These are phyloP conservation scores for Alternaria conjuncta DNA, from an alignment of 2,329 filamentous ascomycete genomes.

Conservation along the genomic window DNA sequence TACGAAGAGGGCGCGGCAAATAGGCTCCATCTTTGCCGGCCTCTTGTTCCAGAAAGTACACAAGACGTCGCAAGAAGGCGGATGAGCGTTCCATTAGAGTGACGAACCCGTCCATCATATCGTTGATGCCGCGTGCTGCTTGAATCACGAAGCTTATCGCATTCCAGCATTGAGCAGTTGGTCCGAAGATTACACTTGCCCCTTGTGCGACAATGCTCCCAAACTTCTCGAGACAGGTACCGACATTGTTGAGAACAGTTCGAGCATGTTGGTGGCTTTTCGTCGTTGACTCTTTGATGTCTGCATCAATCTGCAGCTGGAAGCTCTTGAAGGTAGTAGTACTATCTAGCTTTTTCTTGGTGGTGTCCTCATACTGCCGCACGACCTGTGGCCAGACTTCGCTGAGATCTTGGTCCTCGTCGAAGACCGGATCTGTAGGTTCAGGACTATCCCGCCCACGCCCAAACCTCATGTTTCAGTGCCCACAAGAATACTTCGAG, in stretches of 20 bases:
- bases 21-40: background rate
- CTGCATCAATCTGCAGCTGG: background rate
- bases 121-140: slow-evolving; percentile 2
- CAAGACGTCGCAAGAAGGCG: slow-evolving; percentile 11
- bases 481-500: background rate
- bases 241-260: background rate
- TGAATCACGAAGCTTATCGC: slow-evolving; percentile 21
- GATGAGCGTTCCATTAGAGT: slow-evolving; percentile 22
- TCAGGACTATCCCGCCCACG: too few species aligned
- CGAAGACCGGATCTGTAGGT: background rate
- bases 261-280: background rate
- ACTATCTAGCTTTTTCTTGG: slow-evolving; percentile 10
- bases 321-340: slow-evolving; percentile 5
- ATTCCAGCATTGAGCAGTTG: slow-evolving; percentile 22
- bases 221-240: background rate
- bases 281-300: background rate
- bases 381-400: slow-evolving; percentile 19
- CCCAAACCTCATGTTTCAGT: background rate
- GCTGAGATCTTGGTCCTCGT: slow-evolving; percentile 15
- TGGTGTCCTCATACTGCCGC: slow-evolving; percentile 15
- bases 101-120: slow-evolving; percentile 20
- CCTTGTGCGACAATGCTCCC: slow-evolving; percentile 6
- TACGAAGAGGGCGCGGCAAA: too few species aligned
- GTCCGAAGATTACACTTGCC: slow-evolving; percentile 13
- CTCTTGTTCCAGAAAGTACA: background rate